Evolutionary conservation across 2,329 filamentous ascomycete species (phyloP), one percentile per base, ranked within the genome.

Genomic region (Aspergillus luchuensis): DNA sequence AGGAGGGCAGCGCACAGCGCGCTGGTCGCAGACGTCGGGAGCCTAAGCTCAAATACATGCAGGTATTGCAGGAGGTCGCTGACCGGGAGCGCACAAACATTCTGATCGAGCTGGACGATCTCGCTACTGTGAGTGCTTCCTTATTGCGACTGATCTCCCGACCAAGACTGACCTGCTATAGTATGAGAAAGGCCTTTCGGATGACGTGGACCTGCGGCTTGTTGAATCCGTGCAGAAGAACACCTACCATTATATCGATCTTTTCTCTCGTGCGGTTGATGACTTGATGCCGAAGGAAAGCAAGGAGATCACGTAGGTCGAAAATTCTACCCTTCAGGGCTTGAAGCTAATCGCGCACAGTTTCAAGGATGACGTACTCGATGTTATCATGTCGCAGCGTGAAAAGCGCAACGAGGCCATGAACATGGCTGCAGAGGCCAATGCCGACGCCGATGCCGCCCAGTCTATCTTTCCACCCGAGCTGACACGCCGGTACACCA

Each of bases 351-450:
- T 66, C 58, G 19, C n/a, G 8, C 13, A 38, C 67, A 92, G 89
- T 67, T 98, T 97, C 84, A 98, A 98, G 77, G 93, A 97, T 72
- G 95, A 99, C 77, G 93, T 98, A 8, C 84, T 99, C 47, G 95
- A 99, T 78, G 91, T 99, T 30, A 89, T 99, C 71, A 96, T 97
- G 90, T 91, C 92, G 43, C 91, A 96, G 73, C 89, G 95, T 69
- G 88, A 91, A 69, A 89, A 89, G 70, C 88, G 92, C 68, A 98
- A 99, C 75, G 90, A 91, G 66, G 88, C 89, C 47, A 83, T 96
- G 63, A 79, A 84, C 19, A 84, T 87, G 67, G 84, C 85, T n/a
- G 85, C 87, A 23, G 89, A 91, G 67, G 83, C 85, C 57, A 83
- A 84, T 66, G 79, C 85, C 70, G 87, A 93, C 74, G 83, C 87